A percentile compares a stretch with the other conserved stretches of the same genome.
phyloP scores from a whole-genome alignment of 2,329 filamentous ascomycete genomes.

The Dryadomyces quercivorus region DNA sequence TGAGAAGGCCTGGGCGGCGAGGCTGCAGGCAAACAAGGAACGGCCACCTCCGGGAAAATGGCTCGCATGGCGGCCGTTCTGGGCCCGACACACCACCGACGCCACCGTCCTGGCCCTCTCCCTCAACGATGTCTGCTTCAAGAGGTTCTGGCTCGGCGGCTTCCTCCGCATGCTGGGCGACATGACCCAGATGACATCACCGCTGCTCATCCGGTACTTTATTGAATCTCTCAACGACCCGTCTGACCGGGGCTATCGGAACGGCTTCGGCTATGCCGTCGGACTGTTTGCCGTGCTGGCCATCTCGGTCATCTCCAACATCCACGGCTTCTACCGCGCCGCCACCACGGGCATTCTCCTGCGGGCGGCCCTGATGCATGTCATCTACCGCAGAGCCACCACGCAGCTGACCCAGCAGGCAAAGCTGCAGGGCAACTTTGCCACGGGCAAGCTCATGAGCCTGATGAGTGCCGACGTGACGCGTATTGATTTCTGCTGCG shows the following conservation, averaged over 20 bases:
- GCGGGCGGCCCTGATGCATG: constrained; percentile 8
- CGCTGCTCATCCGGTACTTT: constrained; percentile 16
- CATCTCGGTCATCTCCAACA: constrained; percentile 15
- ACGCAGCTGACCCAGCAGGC: constrained; percentile 11
- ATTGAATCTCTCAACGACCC: constrained; percentile 14
- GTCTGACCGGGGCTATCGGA: constrained; percentile 11
- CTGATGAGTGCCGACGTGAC: constrained; percentile 21
- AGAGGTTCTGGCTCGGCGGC: constrained; percentile 19
- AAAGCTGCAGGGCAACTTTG: constrained; percentile 12
- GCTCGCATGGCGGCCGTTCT: constrained; percentile 14
- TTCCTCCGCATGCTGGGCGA: constrained; percentile 17
- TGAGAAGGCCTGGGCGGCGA: constrained; percentile 12
- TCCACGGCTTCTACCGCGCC: constrained; percentile 16
- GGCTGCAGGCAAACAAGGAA: constrained; percentile 10
- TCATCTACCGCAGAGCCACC: constrained; percentile 12
- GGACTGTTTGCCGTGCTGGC: constrained; percentile 15
- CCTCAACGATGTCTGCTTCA: constrained; percentile 19
- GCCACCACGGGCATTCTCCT: constrained; percentile 7
- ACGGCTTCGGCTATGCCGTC: constrained; percentile 15
- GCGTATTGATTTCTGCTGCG: constrained; percentile 19
- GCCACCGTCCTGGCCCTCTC: constrained; percentile 16
- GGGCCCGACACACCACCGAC: constrained; percentile 15
- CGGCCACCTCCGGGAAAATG: constrained; percentile 1
- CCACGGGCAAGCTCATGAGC: constrained; percentile 19
- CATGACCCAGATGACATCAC: constrained; percentile 14